A percentile compares a stretch with the other conserved stretches of the same genome.
Conservation (phyloP, 1,284 basidiomycete species). For the Gymnopus androsaceus region DNA sequence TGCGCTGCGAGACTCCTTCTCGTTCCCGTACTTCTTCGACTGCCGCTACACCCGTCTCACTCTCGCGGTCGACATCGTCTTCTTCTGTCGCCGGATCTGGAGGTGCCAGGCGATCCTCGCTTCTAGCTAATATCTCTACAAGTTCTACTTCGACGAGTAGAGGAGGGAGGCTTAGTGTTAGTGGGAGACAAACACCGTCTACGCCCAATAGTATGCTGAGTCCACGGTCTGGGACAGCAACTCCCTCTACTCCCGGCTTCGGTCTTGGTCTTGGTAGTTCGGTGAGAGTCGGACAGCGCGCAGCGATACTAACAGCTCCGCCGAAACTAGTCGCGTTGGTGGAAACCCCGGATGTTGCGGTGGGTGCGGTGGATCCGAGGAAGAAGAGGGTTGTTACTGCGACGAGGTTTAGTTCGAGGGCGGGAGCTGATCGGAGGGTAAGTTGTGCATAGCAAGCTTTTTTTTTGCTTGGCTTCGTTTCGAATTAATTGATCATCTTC, state of each 20-base stretch:
- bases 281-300: slow-evolving; percentile 57
- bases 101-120: slow-evolving; percentile 45
- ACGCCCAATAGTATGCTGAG: slow-evolving; percentile 52
- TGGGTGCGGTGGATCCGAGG: slow-evolving; percentile 78
- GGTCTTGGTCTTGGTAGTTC: slow-evolving; percentile 29
- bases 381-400: slow-evolving; percentile 84
- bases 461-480: neutral
- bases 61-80: slow-evolving; percentile 52
- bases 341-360: slow-evolving; percentile 80
- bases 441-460: too few species aligned
- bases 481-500: slow-evolving; percentile 8
- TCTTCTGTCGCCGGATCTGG: slow-evolving; percentile 32
- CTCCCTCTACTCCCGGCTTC: slow-evolving; percentile 29
- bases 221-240: slow-evolving; percentile 42
- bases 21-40: slow-evolving; percentile 41
- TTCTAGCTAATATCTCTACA: slow-evolving; percentile 30
- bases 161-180: slow-evolving; percentile 33
- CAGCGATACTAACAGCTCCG: slow-evolving; percentile 74
- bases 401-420: slow-evolving; percentile 80
- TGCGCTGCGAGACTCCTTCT: slow-evolving; percentile 25
- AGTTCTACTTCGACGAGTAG: slow-evolving; percentile 16
- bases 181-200: slow-evolving; percentile 30
- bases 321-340: slow-evolving; percentile 78
- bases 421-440: slow-evolving; percentile 78
- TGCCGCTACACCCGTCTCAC: slow-evolving; percentile 27